Evolutionary conservation across 805 yeast species (phyloP).

Genomic region (Saccharomycopsis guyanensis): DNA sequence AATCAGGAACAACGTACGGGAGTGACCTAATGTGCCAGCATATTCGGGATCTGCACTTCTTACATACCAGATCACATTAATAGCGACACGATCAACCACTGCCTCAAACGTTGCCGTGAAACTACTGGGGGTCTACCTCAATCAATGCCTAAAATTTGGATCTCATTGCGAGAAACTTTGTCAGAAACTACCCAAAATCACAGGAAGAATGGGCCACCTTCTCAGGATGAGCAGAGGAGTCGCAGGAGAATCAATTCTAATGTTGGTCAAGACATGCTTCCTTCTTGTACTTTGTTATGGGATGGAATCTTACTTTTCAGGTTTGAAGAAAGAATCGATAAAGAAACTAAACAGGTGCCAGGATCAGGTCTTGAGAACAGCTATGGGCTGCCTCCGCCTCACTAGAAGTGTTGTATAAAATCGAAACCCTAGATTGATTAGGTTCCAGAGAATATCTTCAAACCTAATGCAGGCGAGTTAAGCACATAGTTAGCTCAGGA

Average conservation of each 20-base stretch:
- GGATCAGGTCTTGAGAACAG: neutral
- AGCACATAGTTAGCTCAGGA: too few relatives aligned
- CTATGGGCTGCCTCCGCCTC: neutral
- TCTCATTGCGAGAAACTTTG: neutral
- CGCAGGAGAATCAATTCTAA: neutral
- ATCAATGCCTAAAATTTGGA: neutral
- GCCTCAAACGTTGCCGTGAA: too few relatives aligned
- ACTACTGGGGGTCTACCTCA: neutral
- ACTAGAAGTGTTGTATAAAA: too few relatives aligned
- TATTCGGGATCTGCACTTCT: too few relatives aligned
- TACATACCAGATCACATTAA: too few relatives aligned
- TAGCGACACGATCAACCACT: too few relatives aligned
- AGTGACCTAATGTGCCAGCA: too few relatives aligned
- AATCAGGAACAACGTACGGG: too few relatives aligned
- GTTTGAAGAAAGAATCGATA: neutral
- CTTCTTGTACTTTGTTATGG: neutral
- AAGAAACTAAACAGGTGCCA: neutral
- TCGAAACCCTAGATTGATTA: too few relatives aligned
- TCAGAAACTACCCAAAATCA: neutral
- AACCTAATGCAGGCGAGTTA: too few relatives aligned
- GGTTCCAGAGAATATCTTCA: too few relatives aligned
- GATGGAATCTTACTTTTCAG: neutral
- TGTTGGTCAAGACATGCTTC: neutral
- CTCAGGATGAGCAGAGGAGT: neutral
- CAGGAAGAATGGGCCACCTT: neutral